A percentile compares a stretch with the other conserved stretches of the same genome.
Conservation (phyloP, 2,329 filamentous ascomycete genomes). For the Penicillium digitatum region DNA sequence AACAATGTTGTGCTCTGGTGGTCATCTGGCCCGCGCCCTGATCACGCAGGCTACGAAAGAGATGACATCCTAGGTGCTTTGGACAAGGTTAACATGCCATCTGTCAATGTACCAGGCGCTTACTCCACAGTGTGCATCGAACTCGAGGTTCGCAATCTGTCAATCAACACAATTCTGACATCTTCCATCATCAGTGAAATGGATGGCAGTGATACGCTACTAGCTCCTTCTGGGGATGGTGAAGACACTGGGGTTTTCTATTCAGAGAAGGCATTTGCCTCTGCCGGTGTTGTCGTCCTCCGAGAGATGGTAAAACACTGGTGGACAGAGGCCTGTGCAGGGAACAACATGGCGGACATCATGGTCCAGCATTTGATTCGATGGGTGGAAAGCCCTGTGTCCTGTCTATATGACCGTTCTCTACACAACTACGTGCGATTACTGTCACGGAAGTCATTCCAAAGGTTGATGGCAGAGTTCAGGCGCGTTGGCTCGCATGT, state of each 20-base stretch:
- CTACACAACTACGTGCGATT: constrained; percentile 97
- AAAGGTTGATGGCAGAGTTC: constrained; percentile 96
- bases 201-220: constrained; percentile 80
- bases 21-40: constrained; percentile 79
- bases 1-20: constrained; percentile 97
- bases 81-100: constrained; percentile 86
- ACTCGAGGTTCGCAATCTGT: constrained; percentile 84
- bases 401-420: constrained; percentile 90
- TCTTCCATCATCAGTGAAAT: constrained; percentile 95
- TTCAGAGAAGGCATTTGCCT: constrained; percentile 88
- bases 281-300: constrained; percentile 81
- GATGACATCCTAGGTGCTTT: constrained; percentile 81
- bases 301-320: constrained; percentile 98
- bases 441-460: constrained; percentile 95
- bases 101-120: constrained; percentile 86
- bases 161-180: constrained; percentile 96
- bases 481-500: constrained; percentile 90
- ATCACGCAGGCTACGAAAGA: constrained; percentile 92
- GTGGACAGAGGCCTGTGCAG: constrained; percentile 91
- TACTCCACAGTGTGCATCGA: constrained; percentile 97
- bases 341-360: constrained; percentile 91
- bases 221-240: constrained; percentile 71
- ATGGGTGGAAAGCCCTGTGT: constrained; percentile 92
- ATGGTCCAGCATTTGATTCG: constrained; percentile 96
- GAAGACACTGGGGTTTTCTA: constrained; percentile 66